phyloP scores from a whole-genome alignment of 345 rosid species.

The Pseudoturritis turrita region DNA sequence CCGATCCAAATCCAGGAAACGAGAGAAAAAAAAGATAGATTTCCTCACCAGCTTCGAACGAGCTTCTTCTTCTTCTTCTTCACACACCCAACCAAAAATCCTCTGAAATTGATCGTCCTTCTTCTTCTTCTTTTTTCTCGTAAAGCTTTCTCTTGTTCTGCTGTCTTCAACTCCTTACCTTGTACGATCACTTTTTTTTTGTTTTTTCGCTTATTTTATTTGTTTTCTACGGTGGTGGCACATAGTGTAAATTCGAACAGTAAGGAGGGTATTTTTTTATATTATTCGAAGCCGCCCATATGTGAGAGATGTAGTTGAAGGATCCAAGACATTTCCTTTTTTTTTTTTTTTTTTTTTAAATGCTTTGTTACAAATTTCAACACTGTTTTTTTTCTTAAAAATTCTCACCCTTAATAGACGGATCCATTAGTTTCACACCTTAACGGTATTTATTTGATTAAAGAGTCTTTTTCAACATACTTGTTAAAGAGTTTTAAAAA shows the following conservation, averaged over 20 bases:
- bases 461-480: too few species aligned
- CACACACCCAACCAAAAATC: too few species aligned
- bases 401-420: not conserved
- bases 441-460: not conserved
- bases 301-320: conserved; percentile 39
- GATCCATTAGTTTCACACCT: conserved; percentile 12
- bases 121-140: conserved; percentile 22
- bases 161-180: conserved; percentile 28
- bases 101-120: conserved; percentile 19
- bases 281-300: conserved; percentile 42
- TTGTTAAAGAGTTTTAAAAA: too few species aligned
- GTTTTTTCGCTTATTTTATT: not conserved
- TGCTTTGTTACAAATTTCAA: not conserved
- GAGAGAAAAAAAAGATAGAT: not conserved
- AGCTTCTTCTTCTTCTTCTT: not conserved
- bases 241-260: conserved; percentile 44
- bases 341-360: not conserved
- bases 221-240: conserved; percentile 40
- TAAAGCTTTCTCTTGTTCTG: conserved; percentile 7
- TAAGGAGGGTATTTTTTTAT: conserved; percentile 23
- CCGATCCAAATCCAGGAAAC: conserved; percentile 12
- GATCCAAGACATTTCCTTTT: conserved; percentile 53
- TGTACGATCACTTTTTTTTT: conserved; percentile 31
- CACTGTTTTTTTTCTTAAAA: not conserved
- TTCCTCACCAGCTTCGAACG: not conserved